Base-by-base conservation (phyloP, 768 basidiomycete genomes). In the Kwoniella sp. region DNA sequence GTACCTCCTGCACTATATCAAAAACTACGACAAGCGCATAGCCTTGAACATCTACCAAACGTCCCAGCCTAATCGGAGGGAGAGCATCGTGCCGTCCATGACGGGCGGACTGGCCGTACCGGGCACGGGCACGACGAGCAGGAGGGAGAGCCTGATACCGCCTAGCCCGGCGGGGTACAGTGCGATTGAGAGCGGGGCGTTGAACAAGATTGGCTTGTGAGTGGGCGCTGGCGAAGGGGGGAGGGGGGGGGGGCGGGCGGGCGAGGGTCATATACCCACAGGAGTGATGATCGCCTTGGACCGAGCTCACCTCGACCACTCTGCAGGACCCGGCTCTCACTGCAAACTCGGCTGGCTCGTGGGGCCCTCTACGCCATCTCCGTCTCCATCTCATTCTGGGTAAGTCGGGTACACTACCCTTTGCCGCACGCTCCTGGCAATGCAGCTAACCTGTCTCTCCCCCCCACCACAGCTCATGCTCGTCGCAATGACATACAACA, bases 401-500 rank as follows among this genome's bases (percentile, higher is more conserved):
- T 71, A 53, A 51, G 72, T 60, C 43, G 10, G n/a, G n/a, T n/a
- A n/a, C n/a, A n/a, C n/a, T n/a, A n/a, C n/a, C n/a, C n/a, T n/a
- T n/a, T n/a, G n/a, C n/a, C n/a, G n/a, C n/a, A n/a, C n/a, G n/a
- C n/a, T n/a, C n/a, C n/a, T n/a, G n/a, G n/a, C n/a, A n/a, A n/a
- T 19, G n/a, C 12, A 19, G 2, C 27, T 22, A 20, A 28, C 8
- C 28, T 44, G 15, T 29, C 3, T 19, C 10, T 2, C 43, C 19
- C 43, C 9, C 28, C n/a, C 5, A 8, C 17, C 31, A 12, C 27
- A 66, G 65, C 60, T 74, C 38, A 95, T 95, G 90, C 78, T 95
- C 52, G 84, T 93, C 33, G 91, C 89, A 75, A 93, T 95, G 90
- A 93, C 90, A 4, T 95, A 92, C 76, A 95, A 95, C 60, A 89